phyloP scores from a whole-genome alignment of 1,284 basidiomycete genomes.

The Rhodotorula sp. region DNA sequence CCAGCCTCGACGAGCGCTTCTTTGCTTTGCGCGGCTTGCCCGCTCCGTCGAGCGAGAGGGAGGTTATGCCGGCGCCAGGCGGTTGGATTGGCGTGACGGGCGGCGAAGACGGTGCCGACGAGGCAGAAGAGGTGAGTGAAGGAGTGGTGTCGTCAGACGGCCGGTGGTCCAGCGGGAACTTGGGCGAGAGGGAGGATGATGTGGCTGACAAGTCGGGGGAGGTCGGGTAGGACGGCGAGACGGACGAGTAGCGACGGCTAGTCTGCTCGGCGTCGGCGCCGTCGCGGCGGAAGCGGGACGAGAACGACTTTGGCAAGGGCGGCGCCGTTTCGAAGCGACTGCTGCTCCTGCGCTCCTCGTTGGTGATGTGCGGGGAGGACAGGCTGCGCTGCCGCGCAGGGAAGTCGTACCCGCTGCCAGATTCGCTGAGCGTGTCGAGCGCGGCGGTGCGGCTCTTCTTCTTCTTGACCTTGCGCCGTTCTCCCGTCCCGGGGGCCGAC shows the following conservation, averaged over 20 bases:
- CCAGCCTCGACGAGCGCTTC: neutral
- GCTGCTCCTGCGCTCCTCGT: neutral
- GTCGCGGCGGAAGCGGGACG: neutral
- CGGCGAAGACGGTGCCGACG: slow-evolving; percentile 9
- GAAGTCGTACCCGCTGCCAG: neutral
- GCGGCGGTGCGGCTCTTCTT: neutral
- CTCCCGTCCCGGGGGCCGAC: neutral
- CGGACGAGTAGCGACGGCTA: slow-evolving; percentile 26
- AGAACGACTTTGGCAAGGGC: slow-evolving; percentile 10
- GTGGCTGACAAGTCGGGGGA: slow-evolving; percentile 9
- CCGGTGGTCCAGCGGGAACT: slow-evolving; percentile 4
- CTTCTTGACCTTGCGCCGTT: slow-evolving; percentile 5
- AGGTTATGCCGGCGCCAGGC: neutral
- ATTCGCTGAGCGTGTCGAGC: neutral
- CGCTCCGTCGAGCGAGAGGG: slow-evolving; percentile 8
- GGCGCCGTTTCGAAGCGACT: neutral
- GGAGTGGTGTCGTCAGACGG: slow-evolving; percentile 15
- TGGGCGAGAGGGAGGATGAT: slow-evolving; percentile 3
- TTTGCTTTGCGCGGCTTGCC: slow-evolving; percentile 3
- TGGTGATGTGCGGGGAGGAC: neutral
- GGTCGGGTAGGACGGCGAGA: slow-evolving; percentile 1
- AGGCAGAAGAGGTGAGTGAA: slow-evolving; percentile 25
- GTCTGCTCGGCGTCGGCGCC: neutral
- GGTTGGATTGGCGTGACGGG: slow-evolving; percentile 14
- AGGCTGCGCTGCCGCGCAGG: slow-evolving; percentile 1